Conservation (phyloP, 768 basidiomycete genomes). For the Mycena vulgaris region DNA sequence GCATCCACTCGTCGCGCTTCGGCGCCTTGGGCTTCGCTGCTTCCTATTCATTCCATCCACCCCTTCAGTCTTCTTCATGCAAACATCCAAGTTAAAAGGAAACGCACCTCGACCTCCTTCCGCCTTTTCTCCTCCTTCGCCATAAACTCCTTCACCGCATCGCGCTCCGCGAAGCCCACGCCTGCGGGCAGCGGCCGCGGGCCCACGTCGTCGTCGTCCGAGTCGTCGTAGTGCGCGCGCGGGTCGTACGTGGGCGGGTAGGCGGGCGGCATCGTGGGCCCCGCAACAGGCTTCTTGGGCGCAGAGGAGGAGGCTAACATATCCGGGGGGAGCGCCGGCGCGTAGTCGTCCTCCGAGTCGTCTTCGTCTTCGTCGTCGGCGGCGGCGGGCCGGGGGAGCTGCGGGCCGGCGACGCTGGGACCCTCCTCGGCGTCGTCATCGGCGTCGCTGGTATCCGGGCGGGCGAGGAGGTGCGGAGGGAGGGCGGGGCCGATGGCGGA, state of each 20-base stretch:
- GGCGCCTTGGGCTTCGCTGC: conserved; percentile 82
- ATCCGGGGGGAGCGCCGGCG: conserved; percentile 83
- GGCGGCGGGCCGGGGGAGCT: conserved; percentile 19
- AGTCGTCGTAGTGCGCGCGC: conserved; percentile 52
- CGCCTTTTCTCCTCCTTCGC: conserved; percentile 86
- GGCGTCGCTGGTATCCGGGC: conserved; percentile 15
- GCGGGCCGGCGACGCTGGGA: background rate
- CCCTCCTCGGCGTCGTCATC: conserved; percentile 39
- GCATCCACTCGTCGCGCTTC: conserved; percentile 98
- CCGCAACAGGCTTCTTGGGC: conserved; percentile 60
- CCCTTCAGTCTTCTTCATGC: background rate
- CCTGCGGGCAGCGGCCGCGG: conserved; percentile 80
- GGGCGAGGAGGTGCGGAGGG: conserved; percentile 55
- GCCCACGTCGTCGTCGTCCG: conserved; percentile 86
- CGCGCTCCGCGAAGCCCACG: conserved; percentile 59
- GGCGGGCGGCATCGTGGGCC: conserved; percentile 67
- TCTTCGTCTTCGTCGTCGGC: conserved; percentile 53
- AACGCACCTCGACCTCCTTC: conserved; percentile 75
- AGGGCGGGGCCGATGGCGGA: conserved; percentile 71
- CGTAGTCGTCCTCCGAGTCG: conserved; percentile 79
- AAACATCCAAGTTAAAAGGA: background rate
- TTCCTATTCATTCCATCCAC: conserved; percentile 63
- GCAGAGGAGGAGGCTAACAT: conserved; percentile 59
- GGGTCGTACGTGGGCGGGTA: conserved; percentile 54
- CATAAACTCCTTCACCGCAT: conserved; percentile 87